phyloP scores from a whole-genome alignment of 371 early-diverging fungal species.

The Mortierella sp. region DNA sequence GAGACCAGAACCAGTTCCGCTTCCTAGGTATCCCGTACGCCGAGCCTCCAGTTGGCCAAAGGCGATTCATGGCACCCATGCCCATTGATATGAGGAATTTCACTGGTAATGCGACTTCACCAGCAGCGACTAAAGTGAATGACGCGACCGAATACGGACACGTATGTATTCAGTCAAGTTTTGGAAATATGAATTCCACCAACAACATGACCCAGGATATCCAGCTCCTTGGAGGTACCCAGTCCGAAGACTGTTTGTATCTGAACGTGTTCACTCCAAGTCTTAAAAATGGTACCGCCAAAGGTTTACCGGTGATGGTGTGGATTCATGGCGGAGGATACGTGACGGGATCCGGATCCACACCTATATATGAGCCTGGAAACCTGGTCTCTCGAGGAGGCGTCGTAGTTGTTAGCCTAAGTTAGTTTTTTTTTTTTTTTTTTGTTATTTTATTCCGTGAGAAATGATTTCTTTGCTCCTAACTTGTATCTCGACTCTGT shows the following conservation, averaged over 20 bases:
- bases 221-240: background rate
- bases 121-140: too few species aligned
- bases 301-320: conserved; percentile 54
- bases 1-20: conserved; percentile 37
- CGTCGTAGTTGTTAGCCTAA: conserved; percentile 47
- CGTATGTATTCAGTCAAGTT: conserved; percentile 21
- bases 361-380: conserved; percentile 27
- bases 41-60: too few species aligned
- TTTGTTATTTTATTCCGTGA: background rate
- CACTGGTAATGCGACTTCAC: too few species aligned
- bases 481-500: conserved; percentile 1
- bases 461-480: background rate
- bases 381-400: conserved; percentile 50
- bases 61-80: too few species aligned
- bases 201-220: background rate
- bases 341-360: conserved; percentile 1
- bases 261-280: conserved; percentile 58
- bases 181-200: background rate
- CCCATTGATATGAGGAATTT: background rate
- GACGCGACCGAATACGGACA: conserved; percentile 24
- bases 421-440: conserved; percentile 9
- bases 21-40: conserved; percentile 47
- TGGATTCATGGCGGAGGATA: conserved; percentile 32
- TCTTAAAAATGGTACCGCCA: conserved; percentile 3
- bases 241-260: conserved; percentile 58